Base-by-base conservation (phyloP, 371 early-diverging fungal genomes). In the Cokeromyces recurvatus region DNA sequence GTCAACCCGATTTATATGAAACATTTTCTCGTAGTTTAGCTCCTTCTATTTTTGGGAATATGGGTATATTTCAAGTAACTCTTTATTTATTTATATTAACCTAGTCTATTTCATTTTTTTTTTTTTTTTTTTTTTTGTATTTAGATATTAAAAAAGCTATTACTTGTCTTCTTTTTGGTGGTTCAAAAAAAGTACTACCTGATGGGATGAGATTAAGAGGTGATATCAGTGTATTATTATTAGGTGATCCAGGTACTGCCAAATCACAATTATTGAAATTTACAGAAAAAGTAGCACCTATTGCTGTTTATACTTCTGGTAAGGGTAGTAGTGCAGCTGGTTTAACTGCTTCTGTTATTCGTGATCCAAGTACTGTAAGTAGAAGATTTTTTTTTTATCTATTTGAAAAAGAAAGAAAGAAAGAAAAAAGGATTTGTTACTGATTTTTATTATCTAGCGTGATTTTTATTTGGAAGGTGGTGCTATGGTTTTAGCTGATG, bases 171-270 rank as follows among this genome's bases (percentile, higher is more conserved):
- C 68, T 99, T 42, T 93, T 99, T 72, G 97, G 99, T 50, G 99
- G 99, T 14, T 96, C 98, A 14, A 90, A 90, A 61, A 95, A 96
- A 64, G 66, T 88, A 1, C 75, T 98, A 15, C 95, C 97, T 1
- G 99, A 99, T 65, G 94, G 97, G 32, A 93, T 99, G 87, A 80
- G 87, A 32, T 72, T 99, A 31, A 79, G 99, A 69, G 99, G 99
- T 51, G 99, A 99, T 64, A 97, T 99, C 55, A 99, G 98, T 72
- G 97, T 99, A 17, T 77, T 99, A 25, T 76, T 99, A 54, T 71
- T 99, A n/a, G 99, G 97, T 62, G 99, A 99, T 78, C 99, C 99
- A 2, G 99, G 99, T 56, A 95, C 98, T 24, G 99, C 99, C 46
- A 99, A 99, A 71, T 90, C 90, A 14, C 99, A 99, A 72, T 72